Evolutionary conservation across 441 rosid genomes (phyloP), one percentile per base, ranked within the genome.

Genomic region (Populus hybrid): DNA sequence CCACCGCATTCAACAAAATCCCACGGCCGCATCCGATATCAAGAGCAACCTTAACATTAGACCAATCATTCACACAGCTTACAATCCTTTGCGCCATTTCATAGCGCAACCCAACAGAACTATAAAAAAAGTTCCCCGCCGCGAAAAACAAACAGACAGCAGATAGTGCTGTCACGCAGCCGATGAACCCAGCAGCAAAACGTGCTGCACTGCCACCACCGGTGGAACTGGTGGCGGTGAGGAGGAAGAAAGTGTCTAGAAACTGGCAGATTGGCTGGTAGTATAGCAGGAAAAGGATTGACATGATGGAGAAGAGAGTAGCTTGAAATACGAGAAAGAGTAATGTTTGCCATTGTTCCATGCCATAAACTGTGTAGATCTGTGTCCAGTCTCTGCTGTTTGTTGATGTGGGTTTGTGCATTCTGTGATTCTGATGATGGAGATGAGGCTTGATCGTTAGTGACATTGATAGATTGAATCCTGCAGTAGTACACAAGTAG

Each of bases 41-140:
- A 35, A 95, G 92, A 24, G 94, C 98, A 69, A 86, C 83, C 87
- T 86, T 91, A 73, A 95, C 98, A 18, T 88, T 82, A 34, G 98
- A 92, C 98, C 98, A 95, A 76, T 95, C 98, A 38, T 61, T 79
- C 67, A 93, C 96, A 64, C 88, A 83, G 79, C 90, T 87, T 40
- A 95, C 96, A 91, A 95, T 95, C 75, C 94, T 86, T 83, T 91
- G 95, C 63, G 97, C 98, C 98, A 95, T 93, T 75, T 89, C 94
- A 75, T 92, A 90, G 76, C 87, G 85, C 6, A 95, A 79, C 74
- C 89, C 89, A 59, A 91, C 89, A 18, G 92, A 89, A 32, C 98
- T 93, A 89, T 95, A 90, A 77, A 93, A 81, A 77, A 95, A 89
- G 84, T 93, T 95, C 4, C 85, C 96, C 23, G 99, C 98, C 6